Percentiles rank a stretch among this genome's conserved stretches.
Evolutionary conservation across 768 basidiomycete species (phyloP).

Genomic region (Trametes villosa): DNA sequence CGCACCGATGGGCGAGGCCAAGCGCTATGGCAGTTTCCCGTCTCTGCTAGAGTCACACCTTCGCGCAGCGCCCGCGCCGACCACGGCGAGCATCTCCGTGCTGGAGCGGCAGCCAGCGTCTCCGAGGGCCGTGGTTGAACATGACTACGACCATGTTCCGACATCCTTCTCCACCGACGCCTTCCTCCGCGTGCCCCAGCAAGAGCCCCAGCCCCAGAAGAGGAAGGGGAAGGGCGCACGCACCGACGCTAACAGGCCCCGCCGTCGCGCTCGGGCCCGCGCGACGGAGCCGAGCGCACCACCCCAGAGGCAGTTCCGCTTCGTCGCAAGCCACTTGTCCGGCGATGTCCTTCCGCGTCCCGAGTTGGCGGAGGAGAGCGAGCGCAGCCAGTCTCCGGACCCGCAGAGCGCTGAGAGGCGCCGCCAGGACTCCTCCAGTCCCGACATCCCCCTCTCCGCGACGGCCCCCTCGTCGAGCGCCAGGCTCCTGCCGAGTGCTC

Average conservation of each 20-base stretch:
- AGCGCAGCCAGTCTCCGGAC: background rate
- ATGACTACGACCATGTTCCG: no score
- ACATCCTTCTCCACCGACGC: no score
- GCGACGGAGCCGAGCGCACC: background rate
- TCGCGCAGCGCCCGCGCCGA: no score
- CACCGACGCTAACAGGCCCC: background rate
- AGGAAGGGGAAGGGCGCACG: background rate
- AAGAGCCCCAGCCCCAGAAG: background rate
- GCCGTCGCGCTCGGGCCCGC: background rate
- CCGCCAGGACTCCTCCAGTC: constrained; percentile 17
- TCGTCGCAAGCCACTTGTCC: constrained; percentile 16
- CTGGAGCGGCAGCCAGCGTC: no score
- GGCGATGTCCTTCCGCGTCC: background rate
- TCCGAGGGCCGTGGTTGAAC: no score
- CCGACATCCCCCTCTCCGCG: constrained; percentile 5
- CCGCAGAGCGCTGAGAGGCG: background rate
- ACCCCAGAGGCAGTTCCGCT: constrained; percentile 14
- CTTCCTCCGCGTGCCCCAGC: background rate
- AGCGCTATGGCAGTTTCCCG: constrained; percentile 2
- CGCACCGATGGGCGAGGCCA: background rate
- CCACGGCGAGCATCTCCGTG: no score
- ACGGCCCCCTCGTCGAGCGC: background rate
- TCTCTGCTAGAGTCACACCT: no score
- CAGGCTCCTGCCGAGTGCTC: no score
- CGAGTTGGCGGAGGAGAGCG: background rate